Evolutionary conservation across 2,329 filamentous ascomycete genomes (phyloP), one percentile per base, ranked within the genome.

Genomic region (Endothia cerciana): DNA sequence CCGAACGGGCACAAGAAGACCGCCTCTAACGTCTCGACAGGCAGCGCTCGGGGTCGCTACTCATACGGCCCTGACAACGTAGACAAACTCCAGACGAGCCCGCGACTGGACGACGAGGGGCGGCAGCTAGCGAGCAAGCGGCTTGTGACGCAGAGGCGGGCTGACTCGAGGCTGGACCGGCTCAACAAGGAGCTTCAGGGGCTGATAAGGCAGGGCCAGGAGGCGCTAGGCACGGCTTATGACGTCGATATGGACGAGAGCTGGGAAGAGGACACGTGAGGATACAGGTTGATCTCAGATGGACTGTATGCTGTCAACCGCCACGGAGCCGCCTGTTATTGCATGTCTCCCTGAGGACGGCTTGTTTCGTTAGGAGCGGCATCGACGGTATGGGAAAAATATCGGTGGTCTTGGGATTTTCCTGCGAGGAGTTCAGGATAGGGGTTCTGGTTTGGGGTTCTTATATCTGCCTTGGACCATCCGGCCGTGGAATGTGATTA

Each of bases 181-280:
- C 88, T 98, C 77, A 96, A 95, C 74, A 84, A 87, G 58, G 88
- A 91, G 71, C 80, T 98, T 58, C 87, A 91, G 73, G 91, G 89
- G 41, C 93, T 99, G 91, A 96, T 99, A 63, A 85, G 89, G 1
- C 90, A 98, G 77, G 95, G 94, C 0, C 90, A 90, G 71, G 91
- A 95, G 76, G 95, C 95, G 1, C 79, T 99, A 22, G 94, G 90
- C 2, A 91, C 91, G 25, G 90, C 82, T 49, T 81, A 91, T 60
- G 89, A 91, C 73, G 81, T 92, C 60, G 88, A 91, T 73, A 83
- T 93, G 53, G 84, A 87, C 47, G 78, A 79, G 33, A 75, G 71
- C 0, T 82, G 80, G 78, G 80, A 81, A 61, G 81, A 79, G n/a
- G 61, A 63, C 41, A 22, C 61, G 3, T 57, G 38, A 63, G 22